Evolutionary conservation across 1,139 yeast species (phyloP).

Genomic region (Magnusiomyces suaveolens): DNA sequence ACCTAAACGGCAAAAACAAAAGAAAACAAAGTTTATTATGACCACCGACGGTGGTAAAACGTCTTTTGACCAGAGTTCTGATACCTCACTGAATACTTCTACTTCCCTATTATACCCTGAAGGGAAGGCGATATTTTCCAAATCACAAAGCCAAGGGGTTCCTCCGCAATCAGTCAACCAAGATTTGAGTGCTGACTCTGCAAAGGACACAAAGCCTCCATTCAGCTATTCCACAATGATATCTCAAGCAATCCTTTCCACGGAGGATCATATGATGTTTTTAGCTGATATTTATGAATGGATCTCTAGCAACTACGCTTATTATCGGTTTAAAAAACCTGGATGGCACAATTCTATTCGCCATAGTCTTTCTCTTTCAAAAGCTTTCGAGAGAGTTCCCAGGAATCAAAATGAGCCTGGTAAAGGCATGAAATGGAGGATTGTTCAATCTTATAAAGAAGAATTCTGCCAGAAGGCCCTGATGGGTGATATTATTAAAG

Average conservation of each 20-base stretch:
- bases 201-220: slow-evolving; percentile 92
- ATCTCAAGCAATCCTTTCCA: slow-evolving; percentile 88
- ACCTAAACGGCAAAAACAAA: slow-evolving; percentile 2
- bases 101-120: slow-evolving; percentile 26
- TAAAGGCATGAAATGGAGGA: slow-evolving; percentile 98
- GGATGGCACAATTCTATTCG: slow-evolving; percentile 91
- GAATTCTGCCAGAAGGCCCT: slow-evolving; percentile 76
- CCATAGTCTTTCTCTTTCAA: slow-evolving; percentile 69
- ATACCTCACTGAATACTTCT: slow-evolving; percentile 6
- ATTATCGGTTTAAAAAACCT: slow-evolving; percentile 83
- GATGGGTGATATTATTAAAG: slow-evolving; percentile 41
- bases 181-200: slow-evolving; percentile 78
- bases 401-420: slow-evolving; percentile 95
- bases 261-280: slow-evolving; percentile 79
- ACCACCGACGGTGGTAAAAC: not conserved
- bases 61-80: slow-evolving; percentile 3
- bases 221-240: slow-evolving; percentile 97
- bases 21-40: slow-evolving; percentile 3
- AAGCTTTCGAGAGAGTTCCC: slow-evolving; percentile 91
- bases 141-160: slow-evolving; percentile 29
- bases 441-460: slow-evolving; percentile 69
- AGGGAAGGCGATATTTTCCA: slow-evolving; percentile 35
- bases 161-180: slow-evolving; percentile 32
- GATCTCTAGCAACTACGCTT: slow-evolving; percentile 81
- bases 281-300: slow-evolving; percentile 85